Evolutionary conservation across 2,329 filamentous ascomycete species (phyloP).

Genomic region (Ceratocystis destructans): DNA sequence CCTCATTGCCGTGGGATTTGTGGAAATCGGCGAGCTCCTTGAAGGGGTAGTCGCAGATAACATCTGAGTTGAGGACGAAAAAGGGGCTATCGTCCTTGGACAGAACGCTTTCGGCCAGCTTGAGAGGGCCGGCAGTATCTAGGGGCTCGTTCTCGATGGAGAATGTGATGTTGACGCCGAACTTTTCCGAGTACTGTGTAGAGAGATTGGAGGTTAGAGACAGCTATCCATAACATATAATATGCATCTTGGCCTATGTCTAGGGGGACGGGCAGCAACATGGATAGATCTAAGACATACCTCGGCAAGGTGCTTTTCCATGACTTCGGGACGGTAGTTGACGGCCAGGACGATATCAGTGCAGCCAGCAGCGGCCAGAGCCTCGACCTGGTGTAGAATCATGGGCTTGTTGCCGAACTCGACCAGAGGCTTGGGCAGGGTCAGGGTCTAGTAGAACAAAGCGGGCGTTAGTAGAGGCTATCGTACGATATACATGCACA

Average conservation of each 20-base stretch:
- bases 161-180: conserved; percentile 92
- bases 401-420: conserved; percentile 97
- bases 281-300: conserved; percentile 34
- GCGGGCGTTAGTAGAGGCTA: background rate
- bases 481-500: background rate
- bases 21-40: conserved; percentile 81
- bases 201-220: background rate
- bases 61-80: conserved; percentile 96
- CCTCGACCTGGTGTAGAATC: conserved; percentile 97
- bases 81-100: conserved; percentile 89
- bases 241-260: background rate
- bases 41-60: conserved; percentile 98
- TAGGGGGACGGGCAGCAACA: background rate
- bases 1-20: conserved; percentile 83
- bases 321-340: conserved; percentile 96
- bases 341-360: conserved; percentile 96
- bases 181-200: conserved; percentile 68
- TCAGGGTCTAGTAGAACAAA: conserved; percentile 57
- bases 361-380: conserved; percentile 81
- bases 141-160: conserved; percentile 92
- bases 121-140: conserved; percentile 86
- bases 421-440: conserved; percentile 90
- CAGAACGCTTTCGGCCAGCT: conserved; percentile 83
- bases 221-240: conserved; percentile 17
- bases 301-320: conserved; percentile 87